Evolutionary conservation across 192 early-diverging fungal species (phyloP), one percentile per base, ranked within the genome.

Genomic region (Coemansia sp.): DNA sequence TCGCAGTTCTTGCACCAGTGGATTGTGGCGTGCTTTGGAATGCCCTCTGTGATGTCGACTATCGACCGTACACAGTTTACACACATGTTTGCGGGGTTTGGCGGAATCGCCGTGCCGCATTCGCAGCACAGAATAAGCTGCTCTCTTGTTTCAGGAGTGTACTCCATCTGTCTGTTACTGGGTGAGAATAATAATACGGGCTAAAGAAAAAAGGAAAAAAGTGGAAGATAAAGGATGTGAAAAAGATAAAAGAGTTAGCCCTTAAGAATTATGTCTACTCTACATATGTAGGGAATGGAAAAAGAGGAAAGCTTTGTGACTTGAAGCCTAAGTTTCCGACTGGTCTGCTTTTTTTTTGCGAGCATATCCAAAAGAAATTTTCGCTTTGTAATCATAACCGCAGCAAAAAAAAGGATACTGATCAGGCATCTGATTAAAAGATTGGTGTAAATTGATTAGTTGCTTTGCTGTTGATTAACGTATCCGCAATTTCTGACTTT

Each of bases 41-140:
- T 99, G 36, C 95, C 96, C 77, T 99, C 97, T 10, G 96, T 98
- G 72, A 99, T 98, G 73, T 99, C 97, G 47, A 98, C 94, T 62
- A 95, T 92, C 59, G 90, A 92, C 51, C 95, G 92, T 76, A 99
- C 96, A 83, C 97, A 99, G 87, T 94, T 93, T 67, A 96, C 89
- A 81, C 97, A 99, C 95, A 97, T 95, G 85, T 96, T 97, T 47
- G 97, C 94, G 37, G 95, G 92, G 82, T 99, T 99, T 26, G 97
- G 96, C 45, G 94, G 88, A 66, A 97, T 96, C 6, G 92, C 88
- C 8, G 91, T 91, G 67, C 96, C 97, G 85, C 97, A 99, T 75
- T 88, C 88, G 74, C 94, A 95, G 81, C 93, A 95, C n/a, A 94
- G 90, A 59, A 84, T 84, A 42, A 81, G 67, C 78, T 84, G 83